phyloP scores from a whole-genome alignment of 2,329 filamentous ascomycete genomes.

The Sclerotinia sclerotiorum region DNA sequence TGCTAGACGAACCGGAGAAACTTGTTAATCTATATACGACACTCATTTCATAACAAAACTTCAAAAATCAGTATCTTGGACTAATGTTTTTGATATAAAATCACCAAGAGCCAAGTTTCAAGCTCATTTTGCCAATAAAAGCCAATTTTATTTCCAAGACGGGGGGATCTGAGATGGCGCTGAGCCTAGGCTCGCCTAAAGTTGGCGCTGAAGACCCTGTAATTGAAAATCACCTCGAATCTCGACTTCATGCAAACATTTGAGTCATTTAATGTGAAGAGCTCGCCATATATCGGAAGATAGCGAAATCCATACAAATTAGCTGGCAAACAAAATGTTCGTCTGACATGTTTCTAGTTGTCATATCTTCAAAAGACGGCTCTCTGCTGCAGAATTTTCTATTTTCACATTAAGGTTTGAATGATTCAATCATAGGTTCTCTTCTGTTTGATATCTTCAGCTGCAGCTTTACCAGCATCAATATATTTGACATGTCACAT shows the following conservation, averaged over 20 bases:
- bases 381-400: background rate
- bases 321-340: background rate
- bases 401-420: background rate
- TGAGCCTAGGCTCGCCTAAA: constrained; percentile 11
- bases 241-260: constrained; percentile 5
- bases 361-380: background rate
- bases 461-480: constrained; percentile 1
- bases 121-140: constrained; percentile 13
- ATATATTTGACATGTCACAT: constrained; percentile 8
- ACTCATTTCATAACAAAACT: background rate
- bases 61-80: background rate
- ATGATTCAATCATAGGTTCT: background rate
- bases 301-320: background rate
- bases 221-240: background rate
- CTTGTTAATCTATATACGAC: background rate
- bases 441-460: background rate
- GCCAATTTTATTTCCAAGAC: constrained; percentile 9
- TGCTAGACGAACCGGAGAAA: background rate
- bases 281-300: background rate
- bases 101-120: constrained; percentile 11
- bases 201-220: background rate
- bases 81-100: background rate
- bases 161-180: background rate
- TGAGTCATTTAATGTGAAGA: background rate
- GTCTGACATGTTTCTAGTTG: background rate